Evolutionary conservation across 805 yeast genomes (phyloP).

Genomic region (Scheffersomyces stipitis): DNA sequence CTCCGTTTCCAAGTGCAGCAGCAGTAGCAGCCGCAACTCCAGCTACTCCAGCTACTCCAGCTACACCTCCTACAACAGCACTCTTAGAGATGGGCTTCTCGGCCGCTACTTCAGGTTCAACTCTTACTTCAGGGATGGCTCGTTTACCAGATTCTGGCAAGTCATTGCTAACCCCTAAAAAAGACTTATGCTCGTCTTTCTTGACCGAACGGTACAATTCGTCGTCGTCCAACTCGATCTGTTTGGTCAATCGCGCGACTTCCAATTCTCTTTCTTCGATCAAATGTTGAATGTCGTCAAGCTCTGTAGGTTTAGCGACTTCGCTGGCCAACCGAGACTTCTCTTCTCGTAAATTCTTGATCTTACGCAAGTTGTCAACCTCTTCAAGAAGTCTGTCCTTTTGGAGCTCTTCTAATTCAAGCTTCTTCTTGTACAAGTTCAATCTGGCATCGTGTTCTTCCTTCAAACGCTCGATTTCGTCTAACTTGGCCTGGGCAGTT

Average conservation of each 20-base stretch:
- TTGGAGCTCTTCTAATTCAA: slow-evolving; percentile 39
- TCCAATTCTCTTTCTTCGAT: slow-evolving; percentile 35
- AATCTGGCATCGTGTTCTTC: slow-evolving; percentile 34
- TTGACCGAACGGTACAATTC: slow-evolving; percentile 17
- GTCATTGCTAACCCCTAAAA: slow-evolving; percentile 33
- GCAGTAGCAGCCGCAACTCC: slow-evolving; percentile 30
- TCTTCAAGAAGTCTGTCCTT: slow-evolving; percentile 38
- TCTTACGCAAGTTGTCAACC: slow-evolving; percentile 39
- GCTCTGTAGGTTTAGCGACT: slow-evolving; percentile 17
- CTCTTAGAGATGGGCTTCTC: slow-evolving; percentile 5
- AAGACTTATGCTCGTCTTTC: slow-evolving; percentile 13
- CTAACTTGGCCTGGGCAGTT: slow-evolving; percentile 30
- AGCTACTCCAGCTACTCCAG: slow-evolving; percentile 19
- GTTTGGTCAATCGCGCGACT: slow-evolving; percentile 29
- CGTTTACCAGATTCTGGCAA: slow-evolving; percentile 21
- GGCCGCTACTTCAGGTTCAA: slow-evolving; percentile 8
- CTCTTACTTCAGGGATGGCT: slow-evolving; percentile 10
- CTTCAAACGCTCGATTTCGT: slow-evolving; percentile 33
- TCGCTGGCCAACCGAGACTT: slow-evolving; percentile 30
- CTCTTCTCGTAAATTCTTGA: slow-evolving; percentile 38
- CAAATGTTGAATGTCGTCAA: slow-evolving; percentile 27
- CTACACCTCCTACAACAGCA: slow-evolving; percentile 13
- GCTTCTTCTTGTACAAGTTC: slow-evolving; percentile 26
- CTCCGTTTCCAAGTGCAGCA: slow-evolving; percentile 24
- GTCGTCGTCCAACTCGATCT: slow-evolving; percentile 31